These are phyloP conservation scores for Clitoria ternatea DNA, from an alignment of 306 rosid genomes.

Conservation along the genomic window DNA sequence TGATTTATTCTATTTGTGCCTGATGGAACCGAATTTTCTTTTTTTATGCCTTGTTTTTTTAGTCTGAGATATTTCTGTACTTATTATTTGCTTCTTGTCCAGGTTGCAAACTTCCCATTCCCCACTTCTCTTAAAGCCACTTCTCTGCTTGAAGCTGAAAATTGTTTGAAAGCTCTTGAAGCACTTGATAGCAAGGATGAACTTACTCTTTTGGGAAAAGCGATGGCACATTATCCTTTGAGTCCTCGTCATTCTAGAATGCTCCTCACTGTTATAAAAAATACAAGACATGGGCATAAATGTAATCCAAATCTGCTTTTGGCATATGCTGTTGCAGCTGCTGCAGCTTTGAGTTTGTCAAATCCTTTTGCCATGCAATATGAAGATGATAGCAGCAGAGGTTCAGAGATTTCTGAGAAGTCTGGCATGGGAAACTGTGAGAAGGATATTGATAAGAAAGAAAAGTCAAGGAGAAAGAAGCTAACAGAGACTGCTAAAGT, in stretches of 20 bases:
- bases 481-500: slow-evolving; percentile 55
- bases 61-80: background rate
- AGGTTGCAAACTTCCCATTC: slow-evolving; percentile 86
- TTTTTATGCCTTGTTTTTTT: background rate
- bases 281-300: slow-evolving; percentile 43
- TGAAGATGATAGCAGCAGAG: slow-evolving; percentile 53
- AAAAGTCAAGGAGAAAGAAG: slow-evolving; percentile 58
- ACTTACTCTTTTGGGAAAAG: slow-evolving; percentile 69
- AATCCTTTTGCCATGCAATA: slow-evolving; percentile 65
- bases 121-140: slow-evolving; percentile 74
- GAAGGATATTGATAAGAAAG: slow-evolving; percentile 42
- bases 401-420: slow-evolving; percentile 34
- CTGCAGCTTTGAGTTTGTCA: slow-evolving; percentile 86
- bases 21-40: background rate
- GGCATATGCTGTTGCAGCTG: slow-evolving; percentile 77
- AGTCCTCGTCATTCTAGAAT: slow-evolving; percentile 97
- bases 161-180: slow-evolving; percentile 80
- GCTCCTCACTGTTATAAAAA: slow-evolving; percentile 70
- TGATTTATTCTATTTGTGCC: background rate
- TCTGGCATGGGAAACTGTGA: slow-evolving; percentile 16
- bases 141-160: slow-evolving; percentile 70
- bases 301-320: slow-evolving; percentile 53
- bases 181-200: slow-evolving; percentile 70
- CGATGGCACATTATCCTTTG: slow-evolving; percentile 86
- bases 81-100: slow-evolving; percentile 11